Base-by-base conservation (phyloP, 139 green algal genomes). In the Chlamydomonas urium region DNA sequence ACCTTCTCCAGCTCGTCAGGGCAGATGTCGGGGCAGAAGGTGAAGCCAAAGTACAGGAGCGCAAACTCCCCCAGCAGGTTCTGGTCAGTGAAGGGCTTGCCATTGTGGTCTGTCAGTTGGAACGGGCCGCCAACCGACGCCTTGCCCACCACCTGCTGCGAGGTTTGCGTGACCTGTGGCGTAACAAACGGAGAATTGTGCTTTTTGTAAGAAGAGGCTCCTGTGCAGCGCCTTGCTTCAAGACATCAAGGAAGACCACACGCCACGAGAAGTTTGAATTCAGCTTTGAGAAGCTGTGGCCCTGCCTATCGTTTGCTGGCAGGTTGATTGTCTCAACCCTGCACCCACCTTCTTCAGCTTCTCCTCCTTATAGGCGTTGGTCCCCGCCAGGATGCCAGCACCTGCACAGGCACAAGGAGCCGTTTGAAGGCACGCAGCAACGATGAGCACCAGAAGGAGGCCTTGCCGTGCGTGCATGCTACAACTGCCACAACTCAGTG, bases 21-120 rank as follows among this genome's bases (percentile, higher is more conserved):
- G 77, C 95, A 99, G 72, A 99, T 96, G 86, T 99, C 95, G 8
- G 95, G 95, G 80, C 95, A 99, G 73, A 88, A 80, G 8, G 95
- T 98, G 85, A 99, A 99, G 23, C 95, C 95, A 85, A 99, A 99
- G 78, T 99, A 99, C 0, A 99, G 75, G 57, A 99, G 62, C 19
- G 81, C 81, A 76, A 94, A 99, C 31, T 90, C 73, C 29, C 95
- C 95, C 21, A 83, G 75, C 26, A 99, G 72, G 76, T 97, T 80
- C 35, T 85, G 79, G 85, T 73, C 37, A 3, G 62, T 73, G 56
- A 97, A 96, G 0, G 65, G 53, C 66, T 94, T 95, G 59, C 88
- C 87, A 23, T 91, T 63, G 28, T 88, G 72, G 77, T 97, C 90
- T 4, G 90, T 69, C 8, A 98, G 79, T 1, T 89, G 38, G 69